phyloP scores from a whole-genome alignment of 1,284 basidiomycete genomes.

The Peniophora sp. region DNA sequence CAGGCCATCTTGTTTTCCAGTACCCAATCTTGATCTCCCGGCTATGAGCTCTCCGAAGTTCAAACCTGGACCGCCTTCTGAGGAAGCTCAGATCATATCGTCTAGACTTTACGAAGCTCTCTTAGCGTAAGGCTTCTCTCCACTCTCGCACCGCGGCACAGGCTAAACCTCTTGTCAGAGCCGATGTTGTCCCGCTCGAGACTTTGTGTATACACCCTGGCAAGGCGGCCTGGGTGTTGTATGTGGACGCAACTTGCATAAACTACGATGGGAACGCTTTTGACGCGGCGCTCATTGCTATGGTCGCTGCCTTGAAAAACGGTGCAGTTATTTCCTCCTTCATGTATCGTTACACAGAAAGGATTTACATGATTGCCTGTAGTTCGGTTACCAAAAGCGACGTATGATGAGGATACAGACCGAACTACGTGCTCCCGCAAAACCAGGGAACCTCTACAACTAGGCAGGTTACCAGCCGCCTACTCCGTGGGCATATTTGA shows the following conservation, averaged over 20 bases:
- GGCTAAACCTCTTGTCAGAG: slow-evolving; percentile 29
- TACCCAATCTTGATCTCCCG: slow-evolving; percentile 86
- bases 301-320: slow-evolving; percentile 80
- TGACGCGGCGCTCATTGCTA: slow-evolving; percentile 84
- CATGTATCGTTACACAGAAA: background rate
- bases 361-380: background rate
- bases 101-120: slow-evolving; percentile 75
- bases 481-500: slow-evolving; percentile 82
- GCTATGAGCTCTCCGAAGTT: slow-evolving; percentile 90
- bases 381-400: slow-evolving; percentile 74
- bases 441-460: slow-evolving; percentile 36
- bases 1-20: slow-evolving; percentile 24
- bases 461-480: slow-evolving; percentile 47
- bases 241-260: slow-evolving; percentile 90
- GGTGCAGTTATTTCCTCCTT: slow-evolving; percentile 41
- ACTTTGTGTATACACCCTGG: slow-evolving; percentile 76
- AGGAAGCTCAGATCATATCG: slow-evolving; percentile 87
- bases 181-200: slow-evolving; percentile 55
- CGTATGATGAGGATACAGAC: slow-evolving; percentile 61
- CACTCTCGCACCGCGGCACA: background rate
- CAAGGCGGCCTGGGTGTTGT: slow-evolving; percentile 85
- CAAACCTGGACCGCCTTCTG: slow-evolving; percentile 88
- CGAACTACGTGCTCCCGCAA: slow-evolving; percentile 61
- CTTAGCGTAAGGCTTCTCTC: slow-evolving; percentile 40
- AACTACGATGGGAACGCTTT: slow-evolving; percentile 96